phyloP scores from a whole-genome alignment of 208 protist species.

The Plasmodiophora brassicae region DNA sequence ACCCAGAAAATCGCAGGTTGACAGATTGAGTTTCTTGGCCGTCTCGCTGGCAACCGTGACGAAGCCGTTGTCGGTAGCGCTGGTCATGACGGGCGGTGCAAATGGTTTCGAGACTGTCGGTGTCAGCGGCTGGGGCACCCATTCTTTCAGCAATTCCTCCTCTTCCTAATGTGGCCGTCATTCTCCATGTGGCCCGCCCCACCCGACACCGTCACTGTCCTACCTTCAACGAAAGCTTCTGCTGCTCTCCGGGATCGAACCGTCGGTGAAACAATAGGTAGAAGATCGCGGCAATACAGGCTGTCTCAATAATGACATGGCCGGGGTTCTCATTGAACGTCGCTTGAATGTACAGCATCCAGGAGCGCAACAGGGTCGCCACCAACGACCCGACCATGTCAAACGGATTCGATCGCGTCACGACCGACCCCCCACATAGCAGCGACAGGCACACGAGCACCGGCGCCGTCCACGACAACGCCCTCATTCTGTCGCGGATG shows the following conservation, averaged over 20 bases:
- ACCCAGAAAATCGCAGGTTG: constrained; percentile 8
- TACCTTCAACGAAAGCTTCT: not conserved
- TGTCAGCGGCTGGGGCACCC: not conserved
- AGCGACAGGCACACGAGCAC: too few relatives aligned
- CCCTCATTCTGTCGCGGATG: too few relatives aligned
- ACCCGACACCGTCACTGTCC: not conserved
- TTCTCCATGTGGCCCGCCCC: not conserved
- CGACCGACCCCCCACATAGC: too few relatives aligned
- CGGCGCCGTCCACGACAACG: too few relatives aligned
- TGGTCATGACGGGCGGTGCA: not conserved
- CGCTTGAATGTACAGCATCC: too few relatives aligned
- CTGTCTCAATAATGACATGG: constrained; percentile 20
- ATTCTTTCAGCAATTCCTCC: not conserved
- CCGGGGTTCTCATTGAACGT: too few relatives aligned
- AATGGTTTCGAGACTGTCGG: not conserved
- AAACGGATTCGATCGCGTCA: too few relatives aligned
- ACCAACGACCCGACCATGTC: too few relatives aligned
- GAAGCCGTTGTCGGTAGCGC: not conserved
- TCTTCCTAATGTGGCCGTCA: not conserved
- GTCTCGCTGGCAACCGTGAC: not conserved
- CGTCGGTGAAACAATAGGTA: constrained; percentile 4
- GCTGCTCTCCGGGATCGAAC: not conserved
- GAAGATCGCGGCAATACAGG: not conserved
- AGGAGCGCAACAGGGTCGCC: too few relatives aligned
- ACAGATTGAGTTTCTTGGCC: not conserved